Percentiles rank a stretch among this genome's conserved stretches.
Evolutionary conservation across 148 eudicot species (phyloP).

Genomic region (Agrostemma githago): DNA sequence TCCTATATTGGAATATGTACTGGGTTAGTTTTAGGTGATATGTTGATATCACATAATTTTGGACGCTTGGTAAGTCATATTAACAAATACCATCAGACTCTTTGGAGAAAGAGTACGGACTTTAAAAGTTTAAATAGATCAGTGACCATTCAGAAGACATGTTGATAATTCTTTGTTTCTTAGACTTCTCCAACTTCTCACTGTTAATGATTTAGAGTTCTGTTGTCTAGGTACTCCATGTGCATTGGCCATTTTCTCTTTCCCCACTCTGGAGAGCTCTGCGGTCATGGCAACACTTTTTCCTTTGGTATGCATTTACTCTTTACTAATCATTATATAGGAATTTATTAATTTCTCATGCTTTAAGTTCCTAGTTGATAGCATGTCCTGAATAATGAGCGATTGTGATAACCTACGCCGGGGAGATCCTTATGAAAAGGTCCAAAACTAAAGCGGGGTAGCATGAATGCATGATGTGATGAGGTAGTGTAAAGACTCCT

Average conservation of each 20-base stretch:
- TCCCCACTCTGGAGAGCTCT: slow-evolving; percentile 79
- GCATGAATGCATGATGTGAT: not conserved
- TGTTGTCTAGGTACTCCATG: slow-evolving; percentile 69
- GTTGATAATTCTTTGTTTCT: not conserved
- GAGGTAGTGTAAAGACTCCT: not conserved
- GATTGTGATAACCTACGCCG: not conserved
- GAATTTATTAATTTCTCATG: not conserved
- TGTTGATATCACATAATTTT: slow-evolving; percentile 9
- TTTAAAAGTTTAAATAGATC: no score
- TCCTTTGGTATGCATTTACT: slow-evolving; percentile 60
- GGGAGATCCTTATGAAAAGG: not conserved
- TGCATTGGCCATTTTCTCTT: slow-evolving; percentile 71
- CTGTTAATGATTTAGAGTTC: slow-evolving; percentile 8
- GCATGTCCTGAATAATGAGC: not conserved
- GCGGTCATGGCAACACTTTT: slow-evolving; percentile 88
- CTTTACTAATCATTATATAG: not conserved
- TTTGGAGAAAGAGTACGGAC: not conserved
- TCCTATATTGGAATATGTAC: not conserved
- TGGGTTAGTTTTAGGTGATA: not conserved
- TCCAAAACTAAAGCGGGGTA: not conserved
- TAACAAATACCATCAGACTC: not conserved
- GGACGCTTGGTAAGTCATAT: not conserved
- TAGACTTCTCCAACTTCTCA: not conserved
- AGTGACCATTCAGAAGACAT: not conserved
- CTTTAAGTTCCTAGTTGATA: not conserved